Base-by-base conservation (phyloP, 2,329 filamentous ascomycete species). In the Paraphoma chrysanthemicola region DNA sequence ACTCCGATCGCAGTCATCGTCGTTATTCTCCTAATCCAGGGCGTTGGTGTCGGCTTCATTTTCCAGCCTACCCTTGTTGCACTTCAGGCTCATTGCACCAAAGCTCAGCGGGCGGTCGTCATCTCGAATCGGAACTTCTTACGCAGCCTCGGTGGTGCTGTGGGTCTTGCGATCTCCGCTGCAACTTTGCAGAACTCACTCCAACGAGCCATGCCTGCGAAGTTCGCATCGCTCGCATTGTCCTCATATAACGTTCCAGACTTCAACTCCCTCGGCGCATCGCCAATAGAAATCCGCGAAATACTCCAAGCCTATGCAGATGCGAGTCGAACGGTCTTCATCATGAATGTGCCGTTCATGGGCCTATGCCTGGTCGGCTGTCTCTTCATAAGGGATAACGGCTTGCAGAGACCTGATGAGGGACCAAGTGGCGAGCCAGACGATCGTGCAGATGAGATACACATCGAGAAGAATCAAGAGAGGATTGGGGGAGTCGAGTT, bases 91-190 rank as follows among this genome's bases (percentile, higher is more conserved):
- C 68, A 72, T 38, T 65, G 63, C 18, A 77, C 79, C 1, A 86
- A 85, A 66, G 74, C 81, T 0, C 82, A 88, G 43, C 80, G 87
- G 17, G 87, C 87, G 0, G 83, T 89, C 1, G 82, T 88, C 17
- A 88, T 88, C 36, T 85, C 84, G 2, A 83, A 84, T 49, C 80
- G 87, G 1, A 89, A 89, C 62, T 89, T 89, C 67, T 79, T 88
- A 57, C 82, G 87, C 7, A 83, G 82, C 45, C 75, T 86, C 3
- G 86, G 87, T 9, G 86, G 86, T 23, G 79, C 86, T 1, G 78
- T 82, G 12, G 86, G 86, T 0, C 79, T 89, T 0, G 85, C 85
- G 0, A 75, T 88, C 8, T 66, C 62, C 12, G 63, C 59, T 10
- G 56, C 62, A 9, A 54, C 58, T 16, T 28, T 69, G 28, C 65